These are phyloP conservation scores for Lichina pygmaea DNA, from an alignment of 495 filamentous ascomycete species.

Conservation along the genomic window DNA sequence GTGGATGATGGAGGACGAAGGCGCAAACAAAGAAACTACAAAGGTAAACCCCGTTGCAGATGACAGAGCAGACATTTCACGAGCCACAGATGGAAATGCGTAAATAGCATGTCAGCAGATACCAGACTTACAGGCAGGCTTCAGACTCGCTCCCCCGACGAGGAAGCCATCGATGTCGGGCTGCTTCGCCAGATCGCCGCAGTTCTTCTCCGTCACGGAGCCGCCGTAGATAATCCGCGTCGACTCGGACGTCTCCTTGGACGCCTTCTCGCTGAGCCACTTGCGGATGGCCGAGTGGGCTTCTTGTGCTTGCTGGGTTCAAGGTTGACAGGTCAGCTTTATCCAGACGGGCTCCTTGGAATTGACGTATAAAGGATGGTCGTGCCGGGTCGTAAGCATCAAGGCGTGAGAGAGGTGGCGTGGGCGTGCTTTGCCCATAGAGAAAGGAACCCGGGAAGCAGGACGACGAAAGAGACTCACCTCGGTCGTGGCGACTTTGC, in stretches of 20 bases:
- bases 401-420: no score
- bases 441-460: no score
- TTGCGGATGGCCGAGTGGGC: conserved; percentile 77
- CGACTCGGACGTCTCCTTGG: conserved; percentile 38
- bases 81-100: neutral
- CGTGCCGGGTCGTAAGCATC: no score
- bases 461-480: neutral
- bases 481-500: conserved; percentile 81
- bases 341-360: no score
- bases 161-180: conserved; percentile 93
- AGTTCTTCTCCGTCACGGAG: conserved; percentile 95
- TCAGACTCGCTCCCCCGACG: conserved; percentile 91
- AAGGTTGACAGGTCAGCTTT: neutral
- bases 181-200: conserved; percentile 71
- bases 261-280: conserved; percentile 58
- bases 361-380: neutral
- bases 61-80: neutral
- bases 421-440: no score
- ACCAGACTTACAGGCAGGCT: conserved; percentile 67
- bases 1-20: neutral
- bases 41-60: neutral
- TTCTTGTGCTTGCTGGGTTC: conserved; percentile 50
- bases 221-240: conserved; percentile 90
- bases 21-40: no score
- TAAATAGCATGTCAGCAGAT: no score